Percentiles rank a stretch among this genome's conserved stretches.
Conservation (phyloP, 1,139 yeast genomes). For the Candida buenavistaensis region DNA sequence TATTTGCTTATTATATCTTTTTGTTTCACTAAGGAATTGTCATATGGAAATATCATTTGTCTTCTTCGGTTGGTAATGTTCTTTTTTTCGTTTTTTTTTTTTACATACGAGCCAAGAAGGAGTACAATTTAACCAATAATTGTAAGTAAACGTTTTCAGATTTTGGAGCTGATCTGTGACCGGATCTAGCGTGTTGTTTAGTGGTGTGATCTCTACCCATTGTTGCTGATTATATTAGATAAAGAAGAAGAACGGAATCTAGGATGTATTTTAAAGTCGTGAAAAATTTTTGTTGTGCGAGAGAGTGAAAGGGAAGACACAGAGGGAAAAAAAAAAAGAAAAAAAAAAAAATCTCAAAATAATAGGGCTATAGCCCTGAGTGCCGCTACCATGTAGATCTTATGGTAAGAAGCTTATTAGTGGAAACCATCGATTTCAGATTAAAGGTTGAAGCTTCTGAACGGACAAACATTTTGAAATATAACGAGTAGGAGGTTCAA, state of each 20-base stretch:
- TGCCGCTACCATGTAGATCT: not conserved
- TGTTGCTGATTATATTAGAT: conserved; percentile 14
- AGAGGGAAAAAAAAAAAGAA: not conserved
- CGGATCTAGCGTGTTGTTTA: conserved; percentile 93
- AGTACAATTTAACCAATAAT: conserved; percentile 95
- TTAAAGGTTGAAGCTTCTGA: too few species aligned
- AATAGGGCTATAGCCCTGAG: conserved; percentile 4
- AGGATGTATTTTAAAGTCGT: not conserved
- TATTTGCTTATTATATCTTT: not conserved
- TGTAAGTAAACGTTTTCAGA: conserved; percentile 98
- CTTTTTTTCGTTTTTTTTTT: not conserved
- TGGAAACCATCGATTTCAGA: too few species aligned
- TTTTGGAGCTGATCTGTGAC: conserved; percentile 99
- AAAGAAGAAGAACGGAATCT: conserved; percentile 1
- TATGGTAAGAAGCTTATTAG: not conserved
- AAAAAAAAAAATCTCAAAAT: conserved; percentile 2
- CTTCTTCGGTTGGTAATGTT: conserved; percentile 9
- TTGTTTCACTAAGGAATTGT: conserved; percentile 1
- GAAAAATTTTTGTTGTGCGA: conserved; percentile 6
- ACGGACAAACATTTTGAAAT: too few species aligned
- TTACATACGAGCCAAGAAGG: conserved; percentile 98
- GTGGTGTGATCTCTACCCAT: conserved; percentile 99
- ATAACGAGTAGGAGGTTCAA: too few species aligned
- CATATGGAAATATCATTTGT: conserved; percentile 4
- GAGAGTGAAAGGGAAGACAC: not conserved